phyloP scores from a whole-genome alignment of 202 grass and related monocot species.

The Carex arenaria region DNA sequence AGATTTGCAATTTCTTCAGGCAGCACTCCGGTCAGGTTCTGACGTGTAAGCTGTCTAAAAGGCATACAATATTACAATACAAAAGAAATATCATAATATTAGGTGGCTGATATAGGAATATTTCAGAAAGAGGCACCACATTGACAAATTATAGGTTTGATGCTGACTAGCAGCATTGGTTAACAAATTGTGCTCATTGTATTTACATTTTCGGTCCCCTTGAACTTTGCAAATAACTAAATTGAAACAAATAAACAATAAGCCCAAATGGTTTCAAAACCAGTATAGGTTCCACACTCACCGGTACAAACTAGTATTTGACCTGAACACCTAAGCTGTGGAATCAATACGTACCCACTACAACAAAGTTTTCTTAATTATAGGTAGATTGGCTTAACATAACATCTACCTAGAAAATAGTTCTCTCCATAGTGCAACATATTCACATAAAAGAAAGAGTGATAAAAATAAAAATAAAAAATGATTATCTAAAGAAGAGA shows the following conservation, averaged over 20 bases:
- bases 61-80: conserved; percentile 17
- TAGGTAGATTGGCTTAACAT: background rate
- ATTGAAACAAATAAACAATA: background rate
- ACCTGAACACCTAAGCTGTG: background rate
- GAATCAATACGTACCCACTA: background rate
- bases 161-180: background rate
- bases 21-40: conserved; percentile 66
- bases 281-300: background rate
- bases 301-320: background rate
- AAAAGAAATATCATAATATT: conserved; percentile 3
- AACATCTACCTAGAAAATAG: conserved; percentile 21
- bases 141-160: background rate
- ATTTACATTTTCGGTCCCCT: background rate
- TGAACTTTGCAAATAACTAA: background rate
- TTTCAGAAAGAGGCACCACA: background rate
- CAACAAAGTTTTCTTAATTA: background rate
- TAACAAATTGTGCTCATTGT: background rate
- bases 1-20: conserved; percentile 76
- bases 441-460: background rate
- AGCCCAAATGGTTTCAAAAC: background rate
- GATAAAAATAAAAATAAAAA: background rate
- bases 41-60: conserved; percentile 53
- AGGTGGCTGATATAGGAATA: background rate
- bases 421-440: conserved; percentile 23
- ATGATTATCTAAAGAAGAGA: conserved; percentile 15